phyloP scores from a whole-genome alignment of 2,329 filamentous ascomycete species.

The Fusarium neocosmosporiellum region DNA sequence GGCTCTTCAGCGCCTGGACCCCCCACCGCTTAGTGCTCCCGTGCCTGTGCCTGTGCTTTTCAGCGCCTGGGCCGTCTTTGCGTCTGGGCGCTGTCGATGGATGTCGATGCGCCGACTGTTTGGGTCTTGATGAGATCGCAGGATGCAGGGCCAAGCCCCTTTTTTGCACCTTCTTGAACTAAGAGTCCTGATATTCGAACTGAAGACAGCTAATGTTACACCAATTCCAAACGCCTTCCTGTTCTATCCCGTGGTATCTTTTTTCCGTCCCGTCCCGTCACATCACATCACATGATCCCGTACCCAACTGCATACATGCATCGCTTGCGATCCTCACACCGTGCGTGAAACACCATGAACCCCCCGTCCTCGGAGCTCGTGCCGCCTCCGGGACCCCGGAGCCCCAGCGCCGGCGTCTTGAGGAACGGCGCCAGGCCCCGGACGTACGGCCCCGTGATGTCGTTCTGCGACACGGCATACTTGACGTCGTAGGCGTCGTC shows the following conservation, averaged over 20 bases:
- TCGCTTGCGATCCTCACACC: constrained; percentile 46
- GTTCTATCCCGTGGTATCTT: not conserved
- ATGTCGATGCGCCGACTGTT: not conserved
- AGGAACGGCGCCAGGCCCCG: constrained; percentile 48
- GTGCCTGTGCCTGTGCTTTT: not conserved
- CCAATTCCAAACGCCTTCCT: not conserved
- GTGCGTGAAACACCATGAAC: constrained; percentile 52
- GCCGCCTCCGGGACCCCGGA: constrained; percentile 56
- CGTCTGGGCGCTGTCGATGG: not conserved
- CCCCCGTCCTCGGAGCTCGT: constrained; percentile 47
- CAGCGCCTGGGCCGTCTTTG: not conserved
- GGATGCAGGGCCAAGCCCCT: not conserved
- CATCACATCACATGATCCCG: constrained; percentile 16
- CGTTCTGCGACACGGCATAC: constrained; percentile 62
- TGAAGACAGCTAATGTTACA: not conserved
- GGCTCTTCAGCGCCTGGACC: not conserved
- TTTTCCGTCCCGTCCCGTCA: not conserved
- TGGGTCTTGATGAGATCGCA: not conserved
- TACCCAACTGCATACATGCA: constrained; percentile 52
- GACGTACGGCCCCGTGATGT: constrained; percentile 52
- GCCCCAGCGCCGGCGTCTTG: constrained; percentile 51
- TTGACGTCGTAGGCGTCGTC: constrained; percentile 67
- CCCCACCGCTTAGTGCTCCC: not conserved
- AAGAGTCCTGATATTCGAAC: not conserved
- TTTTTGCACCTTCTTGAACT: not conserved